Evolutionary conservation across 768 basidiomycete species (phyloP).

Genomic region (Multifurca ochricompacta): DNA sequence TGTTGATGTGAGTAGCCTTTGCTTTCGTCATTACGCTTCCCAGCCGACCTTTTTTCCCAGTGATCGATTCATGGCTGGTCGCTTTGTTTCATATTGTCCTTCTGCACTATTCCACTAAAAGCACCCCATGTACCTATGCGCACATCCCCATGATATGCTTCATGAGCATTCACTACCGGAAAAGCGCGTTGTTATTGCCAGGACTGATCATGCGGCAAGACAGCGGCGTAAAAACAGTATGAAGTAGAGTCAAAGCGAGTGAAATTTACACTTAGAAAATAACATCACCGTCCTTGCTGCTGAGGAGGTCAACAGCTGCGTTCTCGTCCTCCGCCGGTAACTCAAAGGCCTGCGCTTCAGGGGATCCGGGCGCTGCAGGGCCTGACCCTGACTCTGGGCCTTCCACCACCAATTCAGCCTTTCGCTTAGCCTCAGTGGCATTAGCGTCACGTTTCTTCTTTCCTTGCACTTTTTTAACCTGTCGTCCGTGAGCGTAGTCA

Average conservation of each 20-base stretch:
- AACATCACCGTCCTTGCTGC: constrained; percentile 84
- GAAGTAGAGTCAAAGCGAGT: constrained; percentile 5
- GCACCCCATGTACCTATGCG: constrained; percentile 59
- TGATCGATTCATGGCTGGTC: constrained; percentile 29
- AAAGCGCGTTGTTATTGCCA: neutral
- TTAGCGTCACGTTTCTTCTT: constrained; percentile 85
- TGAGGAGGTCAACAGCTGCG: constrained; percentile 56
- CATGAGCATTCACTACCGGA: constrained; percentile 32
- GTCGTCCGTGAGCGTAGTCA: constrained; percentile 10
- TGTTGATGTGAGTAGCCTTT: constrained; percentile 55
- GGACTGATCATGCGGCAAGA: neutral
- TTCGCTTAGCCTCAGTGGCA: constrained; percentile 25
- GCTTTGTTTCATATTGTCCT: constrained; percentile 25
- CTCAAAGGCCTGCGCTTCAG: neutral
- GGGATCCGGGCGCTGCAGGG: neutral
- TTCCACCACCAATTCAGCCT: constrained; percentile 10
- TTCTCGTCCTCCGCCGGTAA: constrained; percentile 22
- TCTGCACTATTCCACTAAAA: constrained; percentile 39
- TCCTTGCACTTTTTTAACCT: constrained; percentile 96
- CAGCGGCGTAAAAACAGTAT: neutral
- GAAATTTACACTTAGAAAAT: constrained; percentile 58
- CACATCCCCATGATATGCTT: constrained; percentile 47
- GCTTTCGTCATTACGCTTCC: constrained; percentile 11
- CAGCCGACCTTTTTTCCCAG: constrained; percentile 25
- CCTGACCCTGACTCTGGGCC: constrained; percentile 16